Evolutionary conservation across 2,329 filamentous ascomycete species (phyloP).

Genomic region (Xylaria sp.): DNA sequence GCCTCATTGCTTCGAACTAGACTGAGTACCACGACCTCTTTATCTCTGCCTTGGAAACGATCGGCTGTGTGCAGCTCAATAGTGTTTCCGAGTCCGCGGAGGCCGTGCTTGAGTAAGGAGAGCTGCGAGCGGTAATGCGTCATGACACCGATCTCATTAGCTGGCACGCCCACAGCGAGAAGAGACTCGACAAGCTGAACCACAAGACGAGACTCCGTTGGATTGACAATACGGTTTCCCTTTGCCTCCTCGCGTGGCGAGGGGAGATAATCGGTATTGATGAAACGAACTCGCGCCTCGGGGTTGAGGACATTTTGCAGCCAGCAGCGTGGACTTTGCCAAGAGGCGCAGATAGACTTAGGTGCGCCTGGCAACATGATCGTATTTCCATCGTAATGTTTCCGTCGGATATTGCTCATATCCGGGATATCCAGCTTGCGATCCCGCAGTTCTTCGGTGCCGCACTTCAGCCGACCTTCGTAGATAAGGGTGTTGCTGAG

Average conservation of each 20-base stretch:
- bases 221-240: constrained; percentile 84
- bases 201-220: constrained; percentile 71
- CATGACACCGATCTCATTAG: constrained; percentile 82
- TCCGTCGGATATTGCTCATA: constrained; percentile 53
- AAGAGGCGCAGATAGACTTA: constrained; percentile 52
- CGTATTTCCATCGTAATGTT: constrained; percentile 52
- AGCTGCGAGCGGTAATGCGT: constrained; percentile 95
- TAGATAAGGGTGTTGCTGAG: constrained; percentile 93
- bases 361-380: constrained; percentile 39
- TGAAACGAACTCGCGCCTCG: constrained; percentile 69
- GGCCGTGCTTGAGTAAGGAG: constrained; percentile 68
- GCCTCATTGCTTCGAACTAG: constrained; percentile 83
- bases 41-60: constrained; percentile 93
- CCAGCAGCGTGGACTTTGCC: constrained; percentile 59
- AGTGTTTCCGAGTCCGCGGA: constrained; percentile 52
- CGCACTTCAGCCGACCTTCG: constrained; percentile 82
- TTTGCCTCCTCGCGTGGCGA: constrained; percentile 64
- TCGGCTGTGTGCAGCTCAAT: constrained; percentile 97
- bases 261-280: constrained; percentile 79
- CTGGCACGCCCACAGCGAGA: constrained; percentile 67
- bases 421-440: constrained; percentile 64
- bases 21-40: constrained; percentile 82
- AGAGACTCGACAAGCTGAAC: constrained; percentile 76
- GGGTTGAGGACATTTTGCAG: constrained; percentile 66
- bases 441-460: constrained; percentile 67